Base-by-base conservation (phyloP, 768 basidiomycete genomes). In the Tephrocybe sp. region DNA sequence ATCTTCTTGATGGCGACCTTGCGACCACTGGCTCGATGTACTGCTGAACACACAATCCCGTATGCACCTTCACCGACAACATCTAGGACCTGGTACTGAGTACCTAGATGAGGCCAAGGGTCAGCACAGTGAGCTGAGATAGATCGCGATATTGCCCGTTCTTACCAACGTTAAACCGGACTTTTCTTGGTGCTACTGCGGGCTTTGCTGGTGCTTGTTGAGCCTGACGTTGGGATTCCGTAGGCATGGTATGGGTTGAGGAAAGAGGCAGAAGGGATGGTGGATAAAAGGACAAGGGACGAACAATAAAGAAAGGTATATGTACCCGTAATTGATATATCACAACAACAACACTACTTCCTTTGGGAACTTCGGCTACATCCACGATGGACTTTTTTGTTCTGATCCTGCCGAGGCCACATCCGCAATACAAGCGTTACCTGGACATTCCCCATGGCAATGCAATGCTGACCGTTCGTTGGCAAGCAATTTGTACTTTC, bases 1-100 rank as follows among this genome's bases (percentile, higher is more conserved):
- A 97, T 93, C 73, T 91, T 91, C 78, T 97, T 97, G 77, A 97
- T 94, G 48, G 95, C 95, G 54, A 98, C 96, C 68, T 92, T 92
- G 52, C 91, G 87, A 46, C 86, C 84, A 46, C 89, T 90, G 2
- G 92, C 86, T 54, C 83, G 68, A 65, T 98, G 94, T 3, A 94
- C 73, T 4, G 95, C 95, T 19, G 94, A 95, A 69, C 90, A 93
- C 53, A 98, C 95, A 62, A 96, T 89, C 45, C 96, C 96, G 64
- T 96, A 95, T 45, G 93, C 93, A 20, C 93, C 90, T 65, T 92
- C 90, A 43, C 90, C 89, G 50, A 94, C 88, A 62, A 90, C 85
- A 73, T 90, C 87, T 57, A 90, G 80, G 22, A 92, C 87, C 66
- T 90, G 84, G 62, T 92, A 92, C 69, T 88, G 85, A 32, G 83